These are phyloP conservation scores for Azolla pinnata DNA, from an alignment of 75 land plant species.

Conservation along the genomic window DNA sequence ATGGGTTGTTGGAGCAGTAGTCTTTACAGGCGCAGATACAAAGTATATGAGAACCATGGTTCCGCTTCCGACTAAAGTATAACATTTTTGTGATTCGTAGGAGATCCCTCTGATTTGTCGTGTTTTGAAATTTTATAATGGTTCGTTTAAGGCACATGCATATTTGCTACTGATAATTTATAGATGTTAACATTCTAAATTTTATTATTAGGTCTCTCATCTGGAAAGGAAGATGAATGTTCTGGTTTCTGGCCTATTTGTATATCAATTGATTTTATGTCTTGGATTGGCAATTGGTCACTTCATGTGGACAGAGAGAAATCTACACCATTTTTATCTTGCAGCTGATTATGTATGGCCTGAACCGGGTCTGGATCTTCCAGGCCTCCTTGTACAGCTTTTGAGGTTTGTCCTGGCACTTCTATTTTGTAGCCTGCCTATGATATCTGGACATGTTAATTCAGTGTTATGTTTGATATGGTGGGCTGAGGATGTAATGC, in stretches of 20 bases:
- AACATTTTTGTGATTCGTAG: too few relatives aligned
- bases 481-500: too few relatives aligned
- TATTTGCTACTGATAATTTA: not conserved
- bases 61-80: slow-evolving; percentile 18
- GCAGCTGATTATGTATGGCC: slow-evolving; percentile 12
- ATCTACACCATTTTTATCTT: slow-evolving; percentile 12
- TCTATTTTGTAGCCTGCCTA: too few relatives aligned
- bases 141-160: too few relatives aligned
- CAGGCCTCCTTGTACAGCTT: slow-evolving; percentile 17
- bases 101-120: too few relatives aligned
- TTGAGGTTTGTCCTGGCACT: too few relatives aligned
- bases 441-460: too few relatives aligned
- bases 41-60: slow-evolving; percentile 29
- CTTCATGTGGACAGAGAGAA: slow-evolving; percentile 12
- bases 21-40: slow-evolving; percentile 33
- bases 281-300: slow-evolving; percentile 20
- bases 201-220: slow-evolving; percentile 21
- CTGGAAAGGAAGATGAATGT: slow-evolving; percentile 14
- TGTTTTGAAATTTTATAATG: too few relatives aligned
- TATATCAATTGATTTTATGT: slow-evolving; percentile 13
- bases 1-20: slow-evolving; percentile 31
- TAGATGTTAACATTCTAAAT: not conserved
- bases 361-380: slow-evolving; percentile 12
- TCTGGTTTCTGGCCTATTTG: slow-evolving; percentile 19
- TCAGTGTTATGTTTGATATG: too few relatives aligned